Evolutionary conservation across 2,329 filamentous ascomycete genomes (phyloP).

Genomic region (Fusarium sp.): DNA sequence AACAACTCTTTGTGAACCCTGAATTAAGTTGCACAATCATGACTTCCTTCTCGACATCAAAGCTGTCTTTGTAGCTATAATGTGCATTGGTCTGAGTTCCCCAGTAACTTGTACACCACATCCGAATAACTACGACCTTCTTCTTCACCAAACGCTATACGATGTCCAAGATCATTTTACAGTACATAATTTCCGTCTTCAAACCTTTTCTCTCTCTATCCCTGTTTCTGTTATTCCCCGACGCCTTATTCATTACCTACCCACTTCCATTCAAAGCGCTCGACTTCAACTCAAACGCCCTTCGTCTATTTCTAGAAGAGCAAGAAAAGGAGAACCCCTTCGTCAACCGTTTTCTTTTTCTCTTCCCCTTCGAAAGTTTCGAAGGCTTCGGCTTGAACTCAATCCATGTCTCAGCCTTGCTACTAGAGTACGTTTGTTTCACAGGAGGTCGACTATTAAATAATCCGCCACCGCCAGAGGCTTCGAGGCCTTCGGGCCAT

Average conservation of each 20-base stretch:
- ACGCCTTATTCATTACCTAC: neutral
- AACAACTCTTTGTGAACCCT: constrained; percentile 7
- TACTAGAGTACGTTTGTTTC: neutral
- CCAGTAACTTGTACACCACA: constrained; percentile 3
- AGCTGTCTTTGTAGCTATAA: neutral
- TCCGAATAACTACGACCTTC: neutral
- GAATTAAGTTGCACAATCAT: neutral
- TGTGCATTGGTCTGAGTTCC: neutral
- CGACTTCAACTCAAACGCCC: constrained; percentile 11
- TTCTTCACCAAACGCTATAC: neutral
- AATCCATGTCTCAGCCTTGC: constrained; percentile 1
- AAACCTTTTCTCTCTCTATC: neutral
- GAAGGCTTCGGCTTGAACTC: constrained; percentile 14
- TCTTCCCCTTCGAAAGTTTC: neutral
- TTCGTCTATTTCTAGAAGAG: constrained; percentile 16
- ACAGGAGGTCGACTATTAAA: neutral
- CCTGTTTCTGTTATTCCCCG: neutral
- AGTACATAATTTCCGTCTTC: constrained; percentile 23
- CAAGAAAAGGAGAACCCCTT: neutral
- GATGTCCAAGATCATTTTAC: constrained; percentile 19
- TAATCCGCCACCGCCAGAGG: constrained; percentile 32
- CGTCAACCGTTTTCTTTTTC: neutral
- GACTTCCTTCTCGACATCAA: neutral
- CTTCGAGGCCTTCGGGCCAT: constrained; percentile 31
- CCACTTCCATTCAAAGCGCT: neutral